A percentile compares a stretch with the other conserved stretches of the same genome.
phyloP scores from a whole-genome alignment of 2,329 filamentous ascomycete genomes.

The Neonectria faginata region DNA sequence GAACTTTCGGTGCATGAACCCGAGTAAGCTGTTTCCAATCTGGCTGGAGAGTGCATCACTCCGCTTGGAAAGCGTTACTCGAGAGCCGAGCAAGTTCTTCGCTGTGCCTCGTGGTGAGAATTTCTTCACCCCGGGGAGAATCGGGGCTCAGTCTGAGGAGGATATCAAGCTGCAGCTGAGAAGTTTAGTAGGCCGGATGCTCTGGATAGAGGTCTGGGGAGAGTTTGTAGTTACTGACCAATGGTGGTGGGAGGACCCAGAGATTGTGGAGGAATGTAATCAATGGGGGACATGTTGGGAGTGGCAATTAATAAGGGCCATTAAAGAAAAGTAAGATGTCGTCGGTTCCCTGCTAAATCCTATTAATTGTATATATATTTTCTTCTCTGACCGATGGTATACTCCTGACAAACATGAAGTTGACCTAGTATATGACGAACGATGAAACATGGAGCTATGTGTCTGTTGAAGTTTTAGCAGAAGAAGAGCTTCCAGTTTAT shows the following conservation, averaged over 20 bases:
- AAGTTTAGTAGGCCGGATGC: conserved; percentile 64
- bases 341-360: neutral
- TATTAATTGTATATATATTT: neutral
- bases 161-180: conserved; percentile 61
- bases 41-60: conserved; percentile 70
- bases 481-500: no score
- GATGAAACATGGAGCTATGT: no score
- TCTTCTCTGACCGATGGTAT: neutral
- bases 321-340: conserved; percentile 55
- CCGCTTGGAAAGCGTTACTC: conserved; percentile 59
- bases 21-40: conserved; percentile 66
- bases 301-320: conserved; percentile 66
- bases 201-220: conserved; percentile 73
- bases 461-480: no score
- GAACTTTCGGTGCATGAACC: conserved; percentile 69
- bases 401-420: no score
- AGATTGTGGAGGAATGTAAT: conserved; percentile 66
- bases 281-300: conserved; percentile 68
- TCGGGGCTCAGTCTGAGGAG: conserved; percentile 42
- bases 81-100: conserved; percentile 61
- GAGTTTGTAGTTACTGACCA: conserved; percentile 58
- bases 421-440: no score
- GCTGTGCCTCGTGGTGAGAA: conserved; percentile 53
- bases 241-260: conserved; percentile 73
- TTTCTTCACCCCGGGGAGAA: conserved; percentile 26